Evolutionary conservation across 2,329 filamentous ascomycete genomes (phyloP).

Genomic region (Trichoderma afroharzianum): DNA sequence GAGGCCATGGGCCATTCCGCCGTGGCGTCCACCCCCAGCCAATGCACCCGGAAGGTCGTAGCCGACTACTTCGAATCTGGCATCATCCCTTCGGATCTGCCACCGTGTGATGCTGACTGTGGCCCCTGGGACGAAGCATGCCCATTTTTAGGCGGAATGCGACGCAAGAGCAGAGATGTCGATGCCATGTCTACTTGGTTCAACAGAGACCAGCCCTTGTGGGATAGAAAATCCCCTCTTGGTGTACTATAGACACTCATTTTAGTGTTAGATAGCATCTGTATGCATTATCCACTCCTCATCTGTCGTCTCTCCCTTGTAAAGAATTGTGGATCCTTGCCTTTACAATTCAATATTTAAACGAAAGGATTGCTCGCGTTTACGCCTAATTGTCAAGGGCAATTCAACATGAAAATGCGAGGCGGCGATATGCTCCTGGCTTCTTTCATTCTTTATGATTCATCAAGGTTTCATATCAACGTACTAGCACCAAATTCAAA

Average conservation of each 20-base stretch:
- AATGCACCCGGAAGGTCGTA: constrained; percentile 23
- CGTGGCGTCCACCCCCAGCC: constrained; percentile 15
- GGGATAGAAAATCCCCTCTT: not conserved
- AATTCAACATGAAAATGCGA: not conserved
- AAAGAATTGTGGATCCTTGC: not conserved
- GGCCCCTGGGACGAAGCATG: constrained; percentile 21
- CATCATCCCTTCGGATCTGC: constrained; percentile 23
- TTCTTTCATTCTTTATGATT: not conserved
- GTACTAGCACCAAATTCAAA: no score
- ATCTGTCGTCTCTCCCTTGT: not conserved
- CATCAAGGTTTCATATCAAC: not conserved
- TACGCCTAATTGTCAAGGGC: not conserved
- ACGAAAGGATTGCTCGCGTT: not conserved
- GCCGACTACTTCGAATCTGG: constrained; percentile 31
- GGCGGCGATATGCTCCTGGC: no score
- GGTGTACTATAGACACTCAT: not conserved
- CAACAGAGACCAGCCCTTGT: not conserved
- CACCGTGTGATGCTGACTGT: constrained; percentile 18
- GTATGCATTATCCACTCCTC: not conserved
- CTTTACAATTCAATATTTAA: not conserved
- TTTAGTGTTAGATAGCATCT: not conserved
- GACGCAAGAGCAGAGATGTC: not conserved
- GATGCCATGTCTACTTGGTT: constrained; percentile 7
- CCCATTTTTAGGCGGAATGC: not conserved
- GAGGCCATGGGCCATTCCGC: constrained; percentile 31